A percentile compares a stretch with the other conserved stretches of the same genome.
phyloP scores from a whole-genome alignment of 179 eudicot species.

The Actinidia chinensis region DNA sequence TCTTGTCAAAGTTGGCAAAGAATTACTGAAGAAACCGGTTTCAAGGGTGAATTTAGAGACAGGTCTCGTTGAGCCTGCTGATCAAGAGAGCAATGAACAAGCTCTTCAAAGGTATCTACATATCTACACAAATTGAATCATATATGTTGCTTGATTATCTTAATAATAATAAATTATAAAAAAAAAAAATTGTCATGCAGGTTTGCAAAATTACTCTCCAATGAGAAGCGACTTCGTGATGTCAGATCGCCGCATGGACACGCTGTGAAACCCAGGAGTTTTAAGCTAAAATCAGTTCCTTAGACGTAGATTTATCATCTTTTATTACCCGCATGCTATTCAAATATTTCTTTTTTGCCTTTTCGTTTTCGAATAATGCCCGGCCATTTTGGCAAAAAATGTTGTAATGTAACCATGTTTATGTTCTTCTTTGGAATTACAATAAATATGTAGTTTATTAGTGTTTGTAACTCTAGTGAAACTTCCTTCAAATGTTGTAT shows the following conservation, averaged over 20 bases:
- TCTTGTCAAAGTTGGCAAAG: slow-evolving; percentile 8
- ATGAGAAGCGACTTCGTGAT: slow-evolving; percentile 35
- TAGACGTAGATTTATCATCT: neutral
- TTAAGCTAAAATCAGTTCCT: neutral
- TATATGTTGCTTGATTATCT: neutral
- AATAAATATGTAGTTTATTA: too few relatives aligned
- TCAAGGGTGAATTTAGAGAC: slow-evolving; percentile 15
- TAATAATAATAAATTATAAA: neutral
- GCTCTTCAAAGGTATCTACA: slow-evolving; percentile 12
- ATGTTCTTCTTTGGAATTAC: neutral
- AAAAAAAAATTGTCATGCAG: slow-evolving; percentile 14
- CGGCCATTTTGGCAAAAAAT: neutral
- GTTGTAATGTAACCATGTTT: neutral
- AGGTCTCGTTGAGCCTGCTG: neutral
- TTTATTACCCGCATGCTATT: neutral
- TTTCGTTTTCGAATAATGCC: neutral
- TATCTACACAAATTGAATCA: too few relatives aligned
- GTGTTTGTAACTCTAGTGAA: too few relatives aligned
- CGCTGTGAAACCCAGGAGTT: neutral
- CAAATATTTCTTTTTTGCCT: neutral
- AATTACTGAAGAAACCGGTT: slow-evolving; percentile 12
- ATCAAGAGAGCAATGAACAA: neutral
- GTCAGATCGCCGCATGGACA: slow-evolving; percentile 16
- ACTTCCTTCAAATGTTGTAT: too few relatives aligned
- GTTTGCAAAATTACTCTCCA: slow-evolving; percentile 40